phyloP scores from a whole-genome alignment of 495 filamentous ascomycete genomes.

The Neurospora africana region DNA sequence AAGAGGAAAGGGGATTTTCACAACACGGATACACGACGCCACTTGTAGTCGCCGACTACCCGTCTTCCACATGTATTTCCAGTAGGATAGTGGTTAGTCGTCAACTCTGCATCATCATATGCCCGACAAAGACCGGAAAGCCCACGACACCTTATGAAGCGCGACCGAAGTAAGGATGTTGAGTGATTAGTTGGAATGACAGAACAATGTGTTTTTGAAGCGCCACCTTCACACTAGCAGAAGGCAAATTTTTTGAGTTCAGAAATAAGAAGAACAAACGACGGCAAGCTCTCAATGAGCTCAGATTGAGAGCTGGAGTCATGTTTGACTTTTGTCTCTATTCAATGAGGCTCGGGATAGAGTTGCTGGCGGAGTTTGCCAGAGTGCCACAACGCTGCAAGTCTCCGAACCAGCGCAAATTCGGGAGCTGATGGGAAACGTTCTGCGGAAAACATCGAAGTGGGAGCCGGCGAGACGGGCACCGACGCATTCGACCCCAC shows the following conservation, averaged over 20 bases:
- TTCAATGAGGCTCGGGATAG: not conserved
- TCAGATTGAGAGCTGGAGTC: not conserved
- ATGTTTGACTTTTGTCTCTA: not conserved
- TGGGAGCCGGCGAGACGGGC: not conserved
- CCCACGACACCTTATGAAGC: not conserved
- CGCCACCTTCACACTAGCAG: not conserved
- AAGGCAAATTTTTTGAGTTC: not conserved
- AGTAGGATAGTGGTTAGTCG: not conserved
- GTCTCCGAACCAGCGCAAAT: not conserved
- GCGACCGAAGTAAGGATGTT: not conserved
- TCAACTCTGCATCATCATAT: not conserved
- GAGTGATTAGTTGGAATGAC: not conserved
- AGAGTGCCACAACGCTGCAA: not conserved
- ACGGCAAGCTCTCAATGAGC: not conserved
- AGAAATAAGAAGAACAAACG: not conserved
- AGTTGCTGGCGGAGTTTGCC: not conserved
- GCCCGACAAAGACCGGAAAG: not conserved
- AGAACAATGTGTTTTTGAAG: not conserved
- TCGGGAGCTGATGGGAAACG: not conserved
- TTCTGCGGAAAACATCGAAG: not conserved
- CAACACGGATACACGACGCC: not conserved
- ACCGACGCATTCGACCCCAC: not conserved
- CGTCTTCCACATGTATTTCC: not conserved
- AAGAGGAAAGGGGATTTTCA: conserved; percentile 2
- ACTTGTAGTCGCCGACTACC: not conserved